phyloP scores from a whole-genome alignment of 139 green algal genomes.

The Asterochloris erici region DNA sequence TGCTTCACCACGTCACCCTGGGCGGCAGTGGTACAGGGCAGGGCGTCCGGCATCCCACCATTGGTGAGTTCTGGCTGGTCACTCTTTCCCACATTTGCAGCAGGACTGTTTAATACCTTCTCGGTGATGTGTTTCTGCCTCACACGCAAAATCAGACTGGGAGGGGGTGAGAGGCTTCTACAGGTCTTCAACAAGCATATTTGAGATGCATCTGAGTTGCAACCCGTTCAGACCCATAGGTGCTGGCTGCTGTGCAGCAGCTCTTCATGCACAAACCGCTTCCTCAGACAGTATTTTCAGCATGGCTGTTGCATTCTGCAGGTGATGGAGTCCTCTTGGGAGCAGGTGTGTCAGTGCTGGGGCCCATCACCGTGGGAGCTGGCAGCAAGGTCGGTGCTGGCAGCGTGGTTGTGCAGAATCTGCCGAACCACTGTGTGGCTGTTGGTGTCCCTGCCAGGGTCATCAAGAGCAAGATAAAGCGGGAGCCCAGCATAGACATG shows the following conservation, averaged over 20 bases:
- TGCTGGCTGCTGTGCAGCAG: neutral
- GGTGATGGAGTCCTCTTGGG: constrained; percentile 84
- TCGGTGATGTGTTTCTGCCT: neutral
- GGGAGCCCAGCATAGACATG: constrained; percentile 74
- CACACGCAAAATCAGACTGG: neutral
- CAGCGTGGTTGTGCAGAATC: constrained; percentile 75
- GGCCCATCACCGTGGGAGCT: constrained; percentile 68
- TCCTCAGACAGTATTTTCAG: no score
- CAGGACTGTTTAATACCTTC: neutral
- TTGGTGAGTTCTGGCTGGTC: constrained; percentile 31
- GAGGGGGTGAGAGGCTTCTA: no score
- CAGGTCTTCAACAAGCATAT: no score
- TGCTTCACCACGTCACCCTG: constrained; percentile 96
- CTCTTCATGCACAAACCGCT: neutral
- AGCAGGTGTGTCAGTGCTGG: constrained; percentile 80
- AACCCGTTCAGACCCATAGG: no score
- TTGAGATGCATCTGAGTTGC: no score
- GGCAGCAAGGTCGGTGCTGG: constrained; percentile 85
- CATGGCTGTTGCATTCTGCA: neutral
- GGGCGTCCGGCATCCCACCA: constrained; percentile 63
- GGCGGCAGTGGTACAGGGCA: constrained; percentile 79
- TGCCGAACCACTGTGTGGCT: constrained; percentile 79
- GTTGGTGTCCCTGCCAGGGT: constrained; percentile 84
- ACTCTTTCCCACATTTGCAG: neutral
- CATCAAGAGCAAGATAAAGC: constrained; percentile 51